Evolutionary conservation across 2,329 filamentous ascomycete species (phyloP).

Genomic region (Dryadomyces quercivorus): DNA sequence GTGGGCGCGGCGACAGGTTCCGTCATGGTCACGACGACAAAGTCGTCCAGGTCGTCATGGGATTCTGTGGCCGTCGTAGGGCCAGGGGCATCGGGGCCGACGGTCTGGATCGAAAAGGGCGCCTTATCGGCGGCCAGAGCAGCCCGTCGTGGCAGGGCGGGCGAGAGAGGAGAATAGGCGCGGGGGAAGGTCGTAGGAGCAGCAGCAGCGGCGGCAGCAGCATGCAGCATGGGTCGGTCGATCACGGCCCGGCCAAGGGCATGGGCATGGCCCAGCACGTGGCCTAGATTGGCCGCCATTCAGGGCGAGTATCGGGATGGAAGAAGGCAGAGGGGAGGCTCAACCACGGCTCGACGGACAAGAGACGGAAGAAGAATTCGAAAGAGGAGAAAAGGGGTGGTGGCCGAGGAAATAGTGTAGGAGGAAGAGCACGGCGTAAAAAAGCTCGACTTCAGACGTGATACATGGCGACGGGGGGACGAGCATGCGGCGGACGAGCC

Average conservation of each 20-base stretch:
- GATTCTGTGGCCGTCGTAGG: constrained; percentile 2
- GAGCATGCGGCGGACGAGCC: too few relatives aligned
- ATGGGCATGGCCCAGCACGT: not conserved
- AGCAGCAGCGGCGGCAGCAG: not conserved
- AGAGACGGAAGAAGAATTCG: too few relatives aligned
- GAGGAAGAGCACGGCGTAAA: too few relatives aligned
- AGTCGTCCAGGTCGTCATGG: not conserved
- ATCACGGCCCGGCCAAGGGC: not conserved
- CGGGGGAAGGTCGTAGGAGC: not conserved
- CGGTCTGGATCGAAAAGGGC: constrained; percentile 9
- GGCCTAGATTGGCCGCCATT: too few relatives aligned
- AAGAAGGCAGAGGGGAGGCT: too few relatives aligned
- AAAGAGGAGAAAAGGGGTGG: too few relatives aligned
- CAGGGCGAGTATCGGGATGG: too few relatives aligned
- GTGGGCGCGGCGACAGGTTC: not conserved
- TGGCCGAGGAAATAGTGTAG: too few relatives aligned
- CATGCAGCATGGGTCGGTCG: not conserved
- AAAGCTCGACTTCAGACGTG: too few relatives aligned
- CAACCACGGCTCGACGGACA: too few relatives aligned
- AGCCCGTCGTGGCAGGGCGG: not conserved
- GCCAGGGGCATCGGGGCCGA: constrained; percentile 1
- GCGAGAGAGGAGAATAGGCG: too few relatives aligned
- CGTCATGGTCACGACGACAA: not conserved
- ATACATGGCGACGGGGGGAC: too few relatives aligned
- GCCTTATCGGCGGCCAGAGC: not conserved